These are phyloP conservation scores for Auricularia cornea DNA, from an alignment of 768 basidiomycete species.

Conservation along the genomic window DNA sequence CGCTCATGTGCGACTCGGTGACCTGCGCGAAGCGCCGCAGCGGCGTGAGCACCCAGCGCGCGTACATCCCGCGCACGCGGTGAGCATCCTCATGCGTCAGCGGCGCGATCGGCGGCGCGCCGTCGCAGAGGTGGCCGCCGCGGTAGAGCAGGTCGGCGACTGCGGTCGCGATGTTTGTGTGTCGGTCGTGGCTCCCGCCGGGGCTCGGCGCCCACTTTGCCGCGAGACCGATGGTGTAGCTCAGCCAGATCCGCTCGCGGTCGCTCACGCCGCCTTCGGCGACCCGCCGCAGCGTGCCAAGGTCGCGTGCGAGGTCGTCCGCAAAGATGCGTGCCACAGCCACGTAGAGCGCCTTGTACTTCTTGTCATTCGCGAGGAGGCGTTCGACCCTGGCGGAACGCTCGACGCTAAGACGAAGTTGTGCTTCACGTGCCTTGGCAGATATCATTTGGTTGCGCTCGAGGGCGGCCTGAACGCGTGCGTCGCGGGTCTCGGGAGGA, in stretches of 20 bases:
- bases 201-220: slow-evolving; percentile 68
- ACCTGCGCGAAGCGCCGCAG: slow-evolving; percentile 39
- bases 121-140: slow-evolving; percentile 16
- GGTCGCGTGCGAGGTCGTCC: slow-evolving; percentile 41
- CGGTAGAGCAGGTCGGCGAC: slow-evolving; percentile 46
- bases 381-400: slow-evolving; percentile 6
- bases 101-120: slow-evolving; percentile 5
- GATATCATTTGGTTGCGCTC: not conserved
- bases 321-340: slow-evolving; percentile 55
- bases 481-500: not conserved
- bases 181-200: slow-evolving; percentile 48
- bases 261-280: slow-evolving; percentile 19
- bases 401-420: slow-evolving; percentile 8
- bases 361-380: slow-evolving; percentile 26
- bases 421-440: slow-evolving; percentile 7
- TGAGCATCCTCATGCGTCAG: slow-evolving; percentile 22
- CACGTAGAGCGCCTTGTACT: slow-evolving; percentile 56
- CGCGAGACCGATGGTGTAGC: slow-evolving; percentile 44
- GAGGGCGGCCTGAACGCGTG: not conserved
- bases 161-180: slow-evolving; percentile 58
- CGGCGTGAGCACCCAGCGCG: slow-evolving; percentile 50
- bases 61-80: slow-evolving; percentile 47
- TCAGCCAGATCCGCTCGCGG: slow-evolving; percentile 18
- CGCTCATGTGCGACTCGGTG: slow-evolving; percentile 45
- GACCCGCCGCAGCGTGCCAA: slow-evolving; percentile 36